Evolutionary conservation across 2,329 filamentous ascomycete species (phyloP).

Genomic region (Penicillium sp.): DNA sequence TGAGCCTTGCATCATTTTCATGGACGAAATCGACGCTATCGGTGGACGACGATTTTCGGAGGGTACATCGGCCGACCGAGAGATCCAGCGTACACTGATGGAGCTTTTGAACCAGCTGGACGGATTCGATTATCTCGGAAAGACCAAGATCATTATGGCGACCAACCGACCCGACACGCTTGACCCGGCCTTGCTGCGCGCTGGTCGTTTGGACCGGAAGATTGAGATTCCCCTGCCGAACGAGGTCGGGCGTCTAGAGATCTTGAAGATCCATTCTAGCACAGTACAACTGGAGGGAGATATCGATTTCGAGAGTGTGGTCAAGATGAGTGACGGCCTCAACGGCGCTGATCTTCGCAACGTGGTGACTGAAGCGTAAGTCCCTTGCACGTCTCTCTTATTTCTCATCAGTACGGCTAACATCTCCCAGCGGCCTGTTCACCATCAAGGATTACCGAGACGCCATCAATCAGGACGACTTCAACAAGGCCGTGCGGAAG

Average conservation of each 20-base stretch:
- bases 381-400: conserved; percentile 27
- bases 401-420: conserved; percentile 16
- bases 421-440: conserved; percentile 70
- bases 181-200: conserved; percentile 86
- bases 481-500: conserved; percentile 98
- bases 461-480: conserved; percentile 94
- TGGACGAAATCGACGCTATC: conserved; percentile 99
- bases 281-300: conserved; percentile 88
- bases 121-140: conserved; percentile 97
- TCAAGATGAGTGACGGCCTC: conserved; percentile 98
- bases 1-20: conserved; percentile 99
- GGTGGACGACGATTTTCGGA: conserved; percentile 95
- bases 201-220: conserved; percentile 91
- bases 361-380: conserved; percentile 96
- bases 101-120: conserved; percentile 97
- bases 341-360: conserved; percentile 97
- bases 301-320: conserved; percentile 97
- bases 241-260: conserved; percentile 92
- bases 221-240: conserved; percentile 97
- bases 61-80: conserved; percentile 93
- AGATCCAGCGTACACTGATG: conserved; percentile 98
- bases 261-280: conserved; percentile 93
- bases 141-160: conserved; percentile 99
- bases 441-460: conserved; percentile 98
- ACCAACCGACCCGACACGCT: conserved; percentile 96